Base-by-base conservation (phyloP, 2,329 filamentous ascomycete species). In the Aspergillus hiratsukae region DNA sequence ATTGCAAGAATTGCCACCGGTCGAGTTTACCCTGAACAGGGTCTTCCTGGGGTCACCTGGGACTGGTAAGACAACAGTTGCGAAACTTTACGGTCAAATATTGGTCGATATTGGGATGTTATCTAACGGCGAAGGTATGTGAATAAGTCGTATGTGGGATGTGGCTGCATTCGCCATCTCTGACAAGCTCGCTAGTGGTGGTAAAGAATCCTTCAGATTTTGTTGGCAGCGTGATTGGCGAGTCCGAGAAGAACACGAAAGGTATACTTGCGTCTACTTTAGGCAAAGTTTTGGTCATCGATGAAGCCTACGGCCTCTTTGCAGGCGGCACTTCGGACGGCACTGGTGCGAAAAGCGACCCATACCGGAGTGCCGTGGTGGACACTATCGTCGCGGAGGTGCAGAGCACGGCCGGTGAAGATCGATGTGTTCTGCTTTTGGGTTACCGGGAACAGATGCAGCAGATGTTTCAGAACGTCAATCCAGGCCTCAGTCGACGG, bases 201-300 rank as follows among this genome's bases (percentile, higher is more conserved):
- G 69, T 84, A 2, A 92, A 89, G 65, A 90, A 85, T 43, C 89
- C 89, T 0, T 74, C 88, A 0, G 89, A 93, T 62, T 92, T 93
- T 64, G 75, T 91, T 1, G 88, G 87, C 0, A 72, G 70, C 8
- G 76, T 67, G 0, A 59, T 93, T 0, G 89, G 89, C 0, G 75
- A 80, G 1, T 91, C 89, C 0, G 89, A 93, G 68, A 76, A 80
- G 1, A 83, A 85, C 35, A 92, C 89, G 0, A 92, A 90, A 61
- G 85, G 77, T 0, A 91, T 92, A 6, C 76, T 93, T 0, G 83
- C 82, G 0, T 75, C 84, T 0, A 85, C 87, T 0, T 60, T 81
- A 0, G 89, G 90, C 0, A 93, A 92, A 61, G 87, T 92, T 0
- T 78, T 93, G 0, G 83, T 93, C 14, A 91, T 93, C 2, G 89